phyloP scores from a whole-genome alignment of 495 filamentous ascomycete genomes.

The Sabuloglossum arenarium region DNA sequence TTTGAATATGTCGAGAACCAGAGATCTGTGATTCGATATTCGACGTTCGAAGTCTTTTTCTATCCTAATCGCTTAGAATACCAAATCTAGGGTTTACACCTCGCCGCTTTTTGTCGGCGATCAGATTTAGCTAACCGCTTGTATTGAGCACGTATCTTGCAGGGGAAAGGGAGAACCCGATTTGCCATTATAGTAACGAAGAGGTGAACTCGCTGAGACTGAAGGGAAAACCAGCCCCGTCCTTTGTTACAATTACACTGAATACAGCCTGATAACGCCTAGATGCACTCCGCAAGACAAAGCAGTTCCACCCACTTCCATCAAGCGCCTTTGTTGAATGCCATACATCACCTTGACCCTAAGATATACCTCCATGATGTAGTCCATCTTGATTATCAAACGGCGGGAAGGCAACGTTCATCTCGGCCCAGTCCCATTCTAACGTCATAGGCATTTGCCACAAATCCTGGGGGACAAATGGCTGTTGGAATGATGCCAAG shows the following conservation, averaged over 20 bases:
- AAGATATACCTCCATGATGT: background rate
- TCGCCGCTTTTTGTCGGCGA: background rate
- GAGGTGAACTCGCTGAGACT: background rate
- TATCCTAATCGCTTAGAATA: no score
- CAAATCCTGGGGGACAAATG: slow-evolving; percentile 87
- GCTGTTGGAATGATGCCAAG: slow-evolving; percentile 52
- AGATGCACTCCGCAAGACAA: background rate
- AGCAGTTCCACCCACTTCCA: background rate
- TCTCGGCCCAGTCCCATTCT: slow-evolving; percentile 97
- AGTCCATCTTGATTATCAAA: background rate
- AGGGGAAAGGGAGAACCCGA: background rate
- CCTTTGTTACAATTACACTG: background rate
- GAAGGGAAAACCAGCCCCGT: background rate
- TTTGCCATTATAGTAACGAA: background rate
- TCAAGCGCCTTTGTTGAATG: background rate
- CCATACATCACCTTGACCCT: background rate
- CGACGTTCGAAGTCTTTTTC: no score
- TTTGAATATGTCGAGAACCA: background rate
- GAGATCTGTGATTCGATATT: background rate
- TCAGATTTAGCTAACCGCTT: background rate
- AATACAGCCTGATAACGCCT: background rate
- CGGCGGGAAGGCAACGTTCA: slow-evolving; percentile 16
- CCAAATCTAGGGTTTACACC: background rate
- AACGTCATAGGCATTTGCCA: slow-evolving; percentile 94
- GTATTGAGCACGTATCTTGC: no score